phyloP scores from a whole-genome alignment of 1,139 yeast species.

The Scheffersomyces lignicola region DNA sequence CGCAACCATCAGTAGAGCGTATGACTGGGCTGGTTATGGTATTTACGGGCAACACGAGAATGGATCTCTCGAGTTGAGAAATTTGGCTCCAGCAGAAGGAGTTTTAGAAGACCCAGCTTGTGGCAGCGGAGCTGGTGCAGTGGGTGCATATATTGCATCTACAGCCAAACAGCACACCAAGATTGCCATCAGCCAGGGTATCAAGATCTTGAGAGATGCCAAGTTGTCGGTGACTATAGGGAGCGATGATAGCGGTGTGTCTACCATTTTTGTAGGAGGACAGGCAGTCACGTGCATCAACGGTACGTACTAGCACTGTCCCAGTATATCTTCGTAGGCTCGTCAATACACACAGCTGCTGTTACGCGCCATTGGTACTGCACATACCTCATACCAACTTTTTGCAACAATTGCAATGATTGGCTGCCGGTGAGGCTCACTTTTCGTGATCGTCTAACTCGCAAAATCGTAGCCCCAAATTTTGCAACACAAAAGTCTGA shows the following conservation, averaged over 20 bases:
- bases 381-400: background rate
- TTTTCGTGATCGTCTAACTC: background rate
- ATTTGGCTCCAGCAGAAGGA: constrained; percentile 37
- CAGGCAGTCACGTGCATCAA: constrained; percentile 29
- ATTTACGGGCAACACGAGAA: constrained; percentile 32
- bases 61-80: constrained; percentile 31
- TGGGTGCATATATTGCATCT: constrained; percentile 24
- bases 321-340: background rate
- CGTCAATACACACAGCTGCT: background rate
- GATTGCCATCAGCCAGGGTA: constrained; percentile 31
- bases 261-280: constrained; percentile 27
- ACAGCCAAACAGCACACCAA: constrained; percentile 5
- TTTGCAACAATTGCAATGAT: background rate
- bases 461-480: too few relatives aligned
- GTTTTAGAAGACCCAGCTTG: constrained; percentile 53
- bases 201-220: constrained; percentile 34
- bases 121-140: constrained; percentile 49
- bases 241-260: constrained; percentile 14
- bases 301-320: constrained; percentile 22
- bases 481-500: too few relatives aligned
- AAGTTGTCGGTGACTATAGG: constrained; percentile 19
- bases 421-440: too few relatives aligned
- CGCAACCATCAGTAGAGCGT: constrained; percentile 13
- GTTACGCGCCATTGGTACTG: background rate
- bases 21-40: constrained; percentile 32